These are phyloP conservation scores for Ramaria rubella DNA, from an alignment of 768 basidiomycete species.

Conservation along the genomic window DNA sequence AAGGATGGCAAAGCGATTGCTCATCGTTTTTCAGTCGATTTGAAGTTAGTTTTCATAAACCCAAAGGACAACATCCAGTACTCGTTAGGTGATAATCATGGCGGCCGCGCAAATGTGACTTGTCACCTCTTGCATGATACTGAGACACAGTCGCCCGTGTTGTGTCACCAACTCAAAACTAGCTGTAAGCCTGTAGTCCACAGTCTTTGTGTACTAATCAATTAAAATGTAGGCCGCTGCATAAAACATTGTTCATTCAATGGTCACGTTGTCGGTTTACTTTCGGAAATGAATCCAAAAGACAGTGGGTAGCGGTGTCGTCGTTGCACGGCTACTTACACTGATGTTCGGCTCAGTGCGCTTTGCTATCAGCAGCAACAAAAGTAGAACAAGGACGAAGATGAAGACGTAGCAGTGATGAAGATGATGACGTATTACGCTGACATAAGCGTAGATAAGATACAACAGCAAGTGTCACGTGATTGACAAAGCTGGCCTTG, in stretches of 20 bases:
- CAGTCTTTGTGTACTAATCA: neutral
- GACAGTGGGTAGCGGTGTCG: too few relatives aligned
- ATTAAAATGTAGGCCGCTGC: neutral
- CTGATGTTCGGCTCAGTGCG: too few relatives aligned
- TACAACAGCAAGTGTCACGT: too few relatives aligned
- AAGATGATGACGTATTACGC: too few relatives aligned
- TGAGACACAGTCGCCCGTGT: neutral
- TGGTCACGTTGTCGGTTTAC: too few relatives aligned
- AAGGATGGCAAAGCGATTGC: neutral
- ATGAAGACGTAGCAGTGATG: too few relatives aligned
- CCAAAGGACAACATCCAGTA: neutral
- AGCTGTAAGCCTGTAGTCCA: neutral
- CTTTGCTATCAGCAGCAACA: too few relatives aligned
- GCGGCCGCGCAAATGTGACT: neutral
- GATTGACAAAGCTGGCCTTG: too few relatives aligned
- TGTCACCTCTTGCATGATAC: neutral
- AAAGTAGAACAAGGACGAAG: too few relatives aligned
- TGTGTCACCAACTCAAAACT: neutral
- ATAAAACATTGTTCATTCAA: constrained; percentile 8
- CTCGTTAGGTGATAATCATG: neutral
- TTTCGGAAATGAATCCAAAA: too few relatives aligned
- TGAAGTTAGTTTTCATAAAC: neutral
- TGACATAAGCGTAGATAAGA: too few relatives aligned
- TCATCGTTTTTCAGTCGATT: neutral
- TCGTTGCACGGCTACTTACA: too few relatives aligned